phyloP scores from a whole-genome alignment of 768 basidiomycete genomes.

The Phaffia tasmanica region DNA sequence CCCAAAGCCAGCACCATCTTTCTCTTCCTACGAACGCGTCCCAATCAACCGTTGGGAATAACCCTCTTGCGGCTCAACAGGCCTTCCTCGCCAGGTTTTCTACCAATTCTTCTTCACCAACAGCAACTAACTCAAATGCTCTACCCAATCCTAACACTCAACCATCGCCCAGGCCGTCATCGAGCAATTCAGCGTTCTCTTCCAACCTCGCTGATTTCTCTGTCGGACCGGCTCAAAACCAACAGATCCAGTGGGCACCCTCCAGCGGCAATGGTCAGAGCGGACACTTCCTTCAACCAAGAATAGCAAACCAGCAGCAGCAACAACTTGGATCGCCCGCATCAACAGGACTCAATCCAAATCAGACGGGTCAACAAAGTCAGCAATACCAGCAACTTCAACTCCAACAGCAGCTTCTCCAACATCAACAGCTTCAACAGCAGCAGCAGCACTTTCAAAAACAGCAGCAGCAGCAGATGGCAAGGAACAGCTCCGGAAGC shows the following conservation, averaged over 20 bases:
- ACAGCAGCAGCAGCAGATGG: conserved; percentile 13
- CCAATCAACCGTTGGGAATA: too few species aligned
- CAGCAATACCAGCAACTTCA: conserved; percentile 7
- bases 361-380: neutral
- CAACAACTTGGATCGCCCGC: conserved; percentile 1
- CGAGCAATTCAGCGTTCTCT: too few species aligned
- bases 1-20: too few species aligned
- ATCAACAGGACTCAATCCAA: neutral
- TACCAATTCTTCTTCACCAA: too few species aligned
- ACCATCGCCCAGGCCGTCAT: too few species aligned
- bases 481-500: neutral
- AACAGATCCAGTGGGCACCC: conserved; percentile 1
- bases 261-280: conserved; percentile 5
- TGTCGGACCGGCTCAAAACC: neutral
- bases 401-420: conserved; percentile 6
- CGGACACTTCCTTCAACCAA: neutral
- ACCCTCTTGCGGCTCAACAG: too few species aligned
- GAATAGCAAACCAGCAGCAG: neutral
- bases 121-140: too few species aligned
- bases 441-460: neutral
- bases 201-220: too few species aligned
- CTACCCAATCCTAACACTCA: too few species aligned
- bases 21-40: too few species aligned
- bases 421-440: conserved; percentile 10
- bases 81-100: too few species aligned